Evolutionary conservation across 148 eudicot genomes (phyloP).

Genomic region (Amaranthus hypochondriacus): DNA sequence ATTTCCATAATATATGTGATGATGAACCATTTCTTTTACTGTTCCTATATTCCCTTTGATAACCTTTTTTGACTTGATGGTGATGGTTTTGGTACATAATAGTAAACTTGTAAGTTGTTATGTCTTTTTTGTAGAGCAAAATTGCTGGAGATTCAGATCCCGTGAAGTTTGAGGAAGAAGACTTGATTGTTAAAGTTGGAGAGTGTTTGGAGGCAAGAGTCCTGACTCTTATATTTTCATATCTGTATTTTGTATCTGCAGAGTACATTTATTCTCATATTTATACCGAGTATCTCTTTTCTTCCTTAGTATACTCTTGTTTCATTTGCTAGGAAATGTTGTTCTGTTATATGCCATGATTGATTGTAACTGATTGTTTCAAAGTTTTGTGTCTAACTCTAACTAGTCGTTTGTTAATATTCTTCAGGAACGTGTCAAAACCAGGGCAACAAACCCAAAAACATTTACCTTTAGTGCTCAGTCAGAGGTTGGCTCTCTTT

Average conservation of each 20-base stretch:
- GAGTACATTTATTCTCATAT: neutral
- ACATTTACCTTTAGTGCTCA: conserved; percentile 45
- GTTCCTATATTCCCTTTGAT: neutral
- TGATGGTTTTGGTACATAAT: too few species aligned
- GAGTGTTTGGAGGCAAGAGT: conserved; percentile 80
- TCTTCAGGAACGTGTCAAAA: conserved; percentile 81
- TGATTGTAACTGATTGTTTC: neutral
- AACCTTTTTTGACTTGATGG: neutral
- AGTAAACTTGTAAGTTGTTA: neutral
- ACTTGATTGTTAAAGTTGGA: conserved; percentile 82
- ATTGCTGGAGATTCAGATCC: conserved; percentile 61
- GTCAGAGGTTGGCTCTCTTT: conserved; percentile 52
- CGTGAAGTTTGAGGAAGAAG: conserved; percentile 64
- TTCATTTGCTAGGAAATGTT: neutral
- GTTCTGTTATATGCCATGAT: neutral
- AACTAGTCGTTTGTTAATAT: conserved; percentile 10
- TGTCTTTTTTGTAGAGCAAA: conserved; percentile 47
- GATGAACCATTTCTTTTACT: neutral
- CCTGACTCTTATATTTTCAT: conserved; percentile 9
- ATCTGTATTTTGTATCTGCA: conserved; percentile 1
- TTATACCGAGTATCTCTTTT: neutral
- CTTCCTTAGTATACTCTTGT: neutral
- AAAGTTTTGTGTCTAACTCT: neutral
- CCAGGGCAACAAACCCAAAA: conserved; percentile 46
- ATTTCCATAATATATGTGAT: neutral